Evolutionary conservation across 2,329 filamentous ascomycete genomes (phyloP), one percentile per base, ranked within the genome.

Genomic region (Coniochaeta ligniaria): DNA sequence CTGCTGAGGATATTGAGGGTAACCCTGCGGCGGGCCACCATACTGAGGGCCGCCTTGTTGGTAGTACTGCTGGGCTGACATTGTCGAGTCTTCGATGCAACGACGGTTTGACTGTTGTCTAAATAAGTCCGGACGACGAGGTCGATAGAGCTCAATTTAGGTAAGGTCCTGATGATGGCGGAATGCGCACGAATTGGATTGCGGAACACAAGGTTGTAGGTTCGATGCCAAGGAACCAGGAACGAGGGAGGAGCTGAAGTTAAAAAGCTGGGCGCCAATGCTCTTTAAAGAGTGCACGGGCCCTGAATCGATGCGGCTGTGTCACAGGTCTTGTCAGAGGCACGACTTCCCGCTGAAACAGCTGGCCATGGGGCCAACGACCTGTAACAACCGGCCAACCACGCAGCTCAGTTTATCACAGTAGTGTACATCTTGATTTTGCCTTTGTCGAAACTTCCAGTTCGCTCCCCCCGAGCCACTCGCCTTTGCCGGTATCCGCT

Each of bases 1-100:
- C 67, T 73, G 75, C 43, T 72, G 76, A 65, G 77, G 76, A 60
- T 77, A 75, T 64, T 77, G 75, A 59, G 76, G 76, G 60, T 76
- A 74, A 58, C 70, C 67, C 59, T 72, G 70, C 12, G 62, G 61
- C 31, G 62, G 65, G 52, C 56, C 52, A 35, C 59, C 60, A 61
- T 66, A 64, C 43, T 69, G 68, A 59, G 74, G 64, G 63, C 72
- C 65, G 63, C 72, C 71, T 65, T 72, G 68, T 61, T 73, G 66
- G 66, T 77, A 77, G 64, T 73, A 74, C 26, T 67, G 66, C 55
- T 71, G 66, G 60, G 71, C 70, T 28, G 72, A 72, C 75, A 77
- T 70, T 57, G 47, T 57, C 52, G 31, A 36, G 47, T 52, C 24
- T 31, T 24, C 43, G 22, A 47, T 47, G 11, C 24, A 24, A 47